Evolutionary conservation across 352 stramenopile genomes (phyloP).

Genomic region (Elongisporangium undulatum): DNA sequence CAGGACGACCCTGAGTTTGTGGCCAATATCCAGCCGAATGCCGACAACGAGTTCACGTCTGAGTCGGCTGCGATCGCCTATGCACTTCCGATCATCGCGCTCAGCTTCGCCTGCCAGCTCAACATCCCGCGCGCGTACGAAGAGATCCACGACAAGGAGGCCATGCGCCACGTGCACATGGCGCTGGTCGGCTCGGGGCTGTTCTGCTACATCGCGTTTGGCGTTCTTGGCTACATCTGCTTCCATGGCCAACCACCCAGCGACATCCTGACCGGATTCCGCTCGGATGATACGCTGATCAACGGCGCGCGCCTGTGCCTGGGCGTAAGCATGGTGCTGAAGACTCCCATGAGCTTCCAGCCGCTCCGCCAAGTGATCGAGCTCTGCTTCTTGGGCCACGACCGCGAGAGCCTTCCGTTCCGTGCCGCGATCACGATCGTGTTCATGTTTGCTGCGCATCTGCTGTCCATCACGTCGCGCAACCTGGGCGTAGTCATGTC

Average conservation of each 20-base stretch:
- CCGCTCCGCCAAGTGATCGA: constrained; percentile 72
- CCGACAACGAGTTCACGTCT: constrained; percentile 46
- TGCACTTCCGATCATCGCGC: constrained; percentile 70
- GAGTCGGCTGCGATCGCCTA: constrained; percentile 62
- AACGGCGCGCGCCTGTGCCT: constrained; percentile 74
- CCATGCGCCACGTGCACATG: constrained; percentile 65
- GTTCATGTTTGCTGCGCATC: constrained; percentile 61
- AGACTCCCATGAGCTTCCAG: constrained; percentile 86
- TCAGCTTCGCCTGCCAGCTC: constrained; percentile 79
- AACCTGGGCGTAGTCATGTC: constrained; percentile 74
- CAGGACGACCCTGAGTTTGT: constrained; percentile 36
- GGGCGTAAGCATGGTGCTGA: constrained; percentile 70
- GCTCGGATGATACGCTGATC: constrained; percentile 60
- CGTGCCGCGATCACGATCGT: constrained; percentile 56
- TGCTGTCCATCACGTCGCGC: constrained; percentile 53
- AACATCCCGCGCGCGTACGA: constrained; percentile 80
- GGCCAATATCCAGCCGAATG: constrained; percentile 32
- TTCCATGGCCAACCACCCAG: constrained; percentile 80
- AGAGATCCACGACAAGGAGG: constrained; percentile 67
- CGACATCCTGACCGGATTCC: constrained; percentile 79
- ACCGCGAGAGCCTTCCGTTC: constrained; percentile 68
- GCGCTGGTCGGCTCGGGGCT: constrained; percentile 50
- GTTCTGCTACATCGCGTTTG: constrained; percentile 59
- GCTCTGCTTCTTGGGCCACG: constrained; percentile 64
- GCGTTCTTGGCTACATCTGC: constrained; percentile 68